A percentile compares a stretch with the other conserved stretches of the same genome.
phyloP scores from a whole-genome alignment of 129 eudicot genomes.

The Artemisia annua region DNA sequence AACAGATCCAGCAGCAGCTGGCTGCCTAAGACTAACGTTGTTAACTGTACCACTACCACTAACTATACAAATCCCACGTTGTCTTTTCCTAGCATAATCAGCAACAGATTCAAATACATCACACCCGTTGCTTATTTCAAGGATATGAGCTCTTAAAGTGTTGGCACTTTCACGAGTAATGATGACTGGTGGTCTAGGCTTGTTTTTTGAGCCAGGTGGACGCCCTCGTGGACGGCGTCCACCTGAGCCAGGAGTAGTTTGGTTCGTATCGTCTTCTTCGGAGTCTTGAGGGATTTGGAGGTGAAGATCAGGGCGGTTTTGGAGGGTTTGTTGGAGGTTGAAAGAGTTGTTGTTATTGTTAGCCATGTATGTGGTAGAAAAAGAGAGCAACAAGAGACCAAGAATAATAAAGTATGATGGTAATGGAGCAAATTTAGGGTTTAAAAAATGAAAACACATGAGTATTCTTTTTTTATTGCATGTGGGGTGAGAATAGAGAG shows the following conservation, averaged over 20 bases:
- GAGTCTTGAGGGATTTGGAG: slow-evolving; percentile 52
- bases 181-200: slow-evolving; percentile 81
- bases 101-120: slow-evolving; percentile 77
- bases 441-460: slow-evolving; percentile 20
- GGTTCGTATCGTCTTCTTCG: slow-evolving; percentile 44
- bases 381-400: slow-evolving; percentile 16
- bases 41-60: slow-evolving; percentile 74
- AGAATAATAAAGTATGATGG: slow-evolving; percentile 26
- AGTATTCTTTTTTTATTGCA: slow-evolving; percentile 24
- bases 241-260: slow-evolving; percentile 38
- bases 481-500: slow-evolving; percentile 19
- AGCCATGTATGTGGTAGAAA: slow-evolving; percentile 51
- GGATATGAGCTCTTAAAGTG: slow-evolving; percentile 79
- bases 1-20: slow-evolving; percentile 68
- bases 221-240: slow-evolving; percentile 80
- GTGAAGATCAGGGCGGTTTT: slow-evolving; percentile 64
- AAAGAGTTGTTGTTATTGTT: slow-evolving; percentile 52
- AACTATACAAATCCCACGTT: slow-evolving; percentile 66
- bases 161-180: slow-evolving; percentile 80
- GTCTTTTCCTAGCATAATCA: slow-evolving; percentile 62
- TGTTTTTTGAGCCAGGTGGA: slow-evolving; percentile 79
- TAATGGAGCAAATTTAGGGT: slow-evolving; percentile 32
- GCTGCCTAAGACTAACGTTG: slow-evolving; percentile 71
- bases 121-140: slow-evolving; percentile 64
- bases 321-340: slow-evolving; percentile 54